A percentile compares a stretch with the other conserved stretches of the same genome.
Conservation (phyloP, 2,329 filamentous ascomycete genomes). For the Xylariales sp. region DNA sequence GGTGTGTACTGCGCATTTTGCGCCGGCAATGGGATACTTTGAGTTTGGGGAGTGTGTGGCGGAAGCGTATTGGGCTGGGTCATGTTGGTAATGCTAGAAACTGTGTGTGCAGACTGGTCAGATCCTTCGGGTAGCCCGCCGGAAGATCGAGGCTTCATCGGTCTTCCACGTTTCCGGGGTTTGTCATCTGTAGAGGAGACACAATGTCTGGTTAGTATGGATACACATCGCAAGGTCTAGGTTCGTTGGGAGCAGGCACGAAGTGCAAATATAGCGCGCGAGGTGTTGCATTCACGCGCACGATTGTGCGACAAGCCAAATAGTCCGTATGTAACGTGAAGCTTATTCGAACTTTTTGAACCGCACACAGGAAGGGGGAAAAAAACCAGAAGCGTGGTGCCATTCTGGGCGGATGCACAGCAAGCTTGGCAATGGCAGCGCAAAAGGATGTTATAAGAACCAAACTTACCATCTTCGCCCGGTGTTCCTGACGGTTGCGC, state of each 20-base stretch:
- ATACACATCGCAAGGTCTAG: no score
- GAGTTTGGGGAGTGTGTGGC: constrained; percentile 52
- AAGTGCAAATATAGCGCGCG: no score
- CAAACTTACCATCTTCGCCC: constrained; percentile 71
- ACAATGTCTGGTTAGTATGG: no score
- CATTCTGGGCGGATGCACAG: no score
- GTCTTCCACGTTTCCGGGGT: constrained; percentile 56
- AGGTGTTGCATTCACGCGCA: no score
- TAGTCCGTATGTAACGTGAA: constrained; percentile 3
- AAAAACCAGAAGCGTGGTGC: no score
- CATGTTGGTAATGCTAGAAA: constrained; percentile 26
- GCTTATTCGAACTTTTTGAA: constrained; percentile 2
- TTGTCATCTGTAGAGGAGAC: no score
- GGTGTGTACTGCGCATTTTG: constrained; percentile 37
- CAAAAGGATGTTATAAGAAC: no score
- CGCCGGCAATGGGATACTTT: constrained; percentile 38
- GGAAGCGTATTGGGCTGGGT: constrained; percentile 26
- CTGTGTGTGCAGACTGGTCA: constrained; percentile 41
- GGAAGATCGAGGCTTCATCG: constrained; percentile 54
- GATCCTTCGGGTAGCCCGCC: constrained; percentile 53
- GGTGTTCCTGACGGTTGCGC: constrained; percentile 47
- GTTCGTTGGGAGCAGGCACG: no score
- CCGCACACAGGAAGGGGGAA: no score
- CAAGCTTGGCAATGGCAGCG: no score
- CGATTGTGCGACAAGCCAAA: constrained; percentile 6